Base-by-base conservation (phyloP, 176 grass and related monocot genomes). In the Oryza coarctata region DNA sequence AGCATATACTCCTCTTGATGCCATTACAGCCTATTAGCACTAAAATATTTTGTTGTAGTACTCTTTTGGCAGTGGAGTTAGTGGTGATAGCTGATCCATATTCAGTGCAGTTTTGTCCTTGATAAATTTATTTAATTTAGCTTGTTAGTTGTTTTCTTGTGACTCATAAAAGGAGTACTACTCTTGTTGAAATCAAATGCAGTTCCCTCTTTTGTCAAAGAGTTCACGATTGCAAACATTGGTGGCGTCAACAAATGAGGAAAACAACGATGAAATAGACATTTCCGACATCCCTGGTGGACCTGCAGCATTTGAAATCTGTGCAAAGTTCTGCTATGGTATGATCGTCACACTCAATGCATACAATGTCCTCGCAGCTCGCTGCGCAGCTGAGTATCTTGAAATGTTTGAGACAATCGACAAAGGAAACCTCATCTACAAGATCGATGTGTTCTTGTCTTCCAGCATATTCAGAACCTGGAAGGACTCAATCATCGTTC, bases 201-300 rank as follows among this genome's bases (percentile, higher is more conserved):
- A 99, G 96, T 99, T 99, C 62, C 96, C 96, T 78, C 93, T 99
- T 49, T 43, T 99, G 71, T 99, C 96, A 2, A 99, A 95, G 91
- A 95, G 96, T 75, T 82, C 89, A 36, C 88, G 87, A 12, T 79
- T 99, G 66, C 96, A 99, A 83, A 92, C 87, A 39, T 68, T 94
- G 41, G 89, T 94, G 29, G 88, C 95, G 8, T 85, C 90, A 18
- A 89, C 74, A 50, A 83, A 83, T 29, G 96, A 92, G 43, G 91
- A 94, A 13, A 88, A 67, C 65, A 95, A 85, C 1, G 91, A 94
- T 32, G 93, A 95, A 78, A 63, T 99, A 22, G 89, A 95, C 65
- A 83, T 99, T 12, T 86, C 87, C 28, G 91, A 95, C 70, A 94
- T 99, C 77, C 96, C 96, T 0, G 96, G 93, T 0, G 96, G 96